Evolutionary conservation across 2,329 filamentous ascomycete genomes (phyloP).

Genomic region (Ceratocystis diversiconidia): DNA sequence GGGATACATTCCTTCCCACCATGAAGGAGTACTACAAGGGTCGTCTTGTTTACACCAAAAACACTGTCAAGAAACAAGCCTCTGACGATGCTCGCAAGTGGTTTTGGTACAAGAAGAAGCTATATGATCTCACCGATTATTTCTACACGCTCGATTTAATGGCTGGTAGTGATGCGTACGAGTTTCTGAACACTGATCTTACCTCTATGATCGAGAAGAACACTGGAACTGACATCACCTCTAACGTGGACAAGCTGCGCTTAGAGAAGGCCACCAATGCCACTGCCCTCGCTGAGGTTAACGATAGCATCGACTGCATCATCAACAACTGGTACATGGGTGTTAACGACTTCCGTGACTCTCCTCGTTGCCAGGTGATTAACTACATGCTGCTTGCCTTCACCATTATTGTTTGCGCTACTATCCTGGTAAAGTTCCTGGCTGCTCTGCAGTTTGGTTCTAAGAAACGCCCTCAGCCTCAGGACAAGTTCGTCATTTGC

Average conservation of each 20-base stretch:
- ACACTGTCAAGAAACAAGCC: conserved; percentile 50
- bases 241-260: conserved; percentile 44
- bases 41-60: conserved; percentile 57
- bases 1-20: conserved; percentile 53
- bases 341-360: conserved; percentile 68
- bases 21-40: conserved; percentile 84
- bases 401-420: conserved; percentile 64
- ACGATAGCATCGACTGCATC: conserved; percentile 64
- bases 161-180: conserved; percentile 42
- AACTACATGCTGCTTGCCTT: conserved; percentile 83
- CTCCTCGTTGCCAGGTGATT: conserved; percentile 67
- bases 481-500: conserved; percentile 98
- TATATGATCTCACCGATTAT: conserved; percentile 90
- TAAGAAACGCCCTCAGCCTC: conserved; percentile 73
- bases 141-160: conserved; percentile 56
- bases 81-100: conserved; percentile 55
- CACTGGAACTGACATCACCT: conserved; percentile 64
- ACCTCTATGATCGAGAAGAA: conserved; percentile 57
- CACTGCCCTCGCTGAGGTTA: conserved; percentile 40
- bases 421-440: conserved; percentile 80
- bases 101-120: conserved; percentile 58
- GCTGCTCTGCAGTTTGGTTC: conserved; percentile 86
- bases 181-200: conserved; percentile 58
- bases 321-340: conserved; percentile 73
- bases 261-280: conserved; percentile 31